Evolutionary conservation across 257 asterid species (phyloP), one percentile per base, ranked within the genome.

Genomic region (Ocimum tenuiflorum): DNA sequence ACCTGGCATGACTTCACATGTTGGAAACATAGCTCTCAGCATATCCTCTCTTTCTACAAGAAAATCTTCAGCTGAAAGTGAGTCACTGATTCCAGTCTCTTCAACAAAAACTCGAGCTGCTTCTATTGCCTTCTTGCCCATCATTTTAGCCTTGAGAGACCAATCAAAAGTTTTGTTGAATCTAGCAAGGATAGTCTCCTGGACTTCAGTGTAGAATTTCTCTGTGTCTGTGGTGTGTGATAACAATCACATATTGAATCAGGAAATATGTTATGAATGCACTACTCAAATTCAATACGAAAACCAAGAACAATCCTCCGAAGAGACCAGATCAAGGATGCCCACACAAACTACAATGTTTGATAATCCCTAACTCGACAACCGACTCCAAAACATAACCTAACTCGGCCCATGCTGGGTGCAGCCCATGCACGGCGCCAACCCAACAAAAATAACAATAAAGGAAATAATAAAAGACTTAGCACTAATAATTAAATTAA

Each of bases 1-100:
- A 89, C 99, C 99, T 84, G 97, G 99, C 97, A 89, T 87, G 87
- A 84, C 90, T 73, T 92, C 95, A 36, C 91, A 80, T 7, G 91
- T 69, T 13, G 99, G 97, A 68, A 92, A 92, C 88, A 84, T 55
- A 39, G 70, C 36, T 63, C 60, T 81, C 73, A 92, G 76, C 96
- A 87, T 87, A 0, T 78, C 96, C 71, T 92, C 99, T 70, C 99
- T 87, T 78, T 92, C 90, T 24, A 83, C 86, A 69, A 92, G 91
- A 76, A 92, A 92, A 72, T 90, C 94, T 75, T 89, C 97, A 31
- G 99, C 89, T 39, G 95, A 74, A 49, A 92, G 86, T 13, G 82
- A 74, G 67, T 86, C 91, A 54, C 79, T 76, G 56, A 92, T 81
- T 59, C 94, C 96, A 60, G 85, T 84, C 81, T 86, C 97, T 78